Conservation (phyloP, 495 filamentous ascomycete species). For the Xylaria scruposa region DNA sequence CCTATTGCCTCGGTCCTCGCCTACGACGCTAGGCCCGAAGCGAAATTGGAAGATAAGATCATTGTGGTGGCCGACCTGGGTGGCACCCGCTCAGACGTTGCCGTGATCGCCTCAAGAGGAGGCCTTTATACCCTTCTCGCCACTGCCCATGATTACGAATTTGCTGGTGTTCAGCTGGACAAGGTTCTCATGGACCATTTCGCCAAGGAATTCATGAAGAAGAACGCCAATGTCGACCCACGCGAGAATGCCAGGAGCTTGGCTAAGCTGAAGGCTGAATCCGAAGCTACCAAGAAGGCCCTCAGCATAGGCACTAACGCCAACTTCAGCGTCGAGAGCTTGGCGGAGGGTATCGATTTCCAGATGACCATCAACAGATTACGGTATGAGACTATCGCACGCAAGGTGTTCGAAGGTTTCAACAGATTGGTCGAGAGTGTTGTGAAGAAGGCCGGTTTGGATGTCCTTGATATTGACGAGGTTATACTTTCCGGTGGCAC, state of each 20-base stretch:
- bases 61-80: constrained; percentile 92
- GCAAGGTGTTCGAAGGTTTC: constrained; percentile 85
- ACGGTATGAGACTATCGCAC: constrained; percentile 87
- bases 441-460: constrained; percentile 89
- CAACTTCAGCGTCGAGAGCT: constrained; percentile 85
- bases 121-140: constrained; percentile 97
- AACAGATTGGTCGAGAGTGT: constrained; percentile 81
- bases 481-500: constrained; percentile 92
- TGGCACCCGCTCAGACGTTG: constrained; percentile 89
- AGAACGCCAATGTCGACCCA: constrained; percentile 85
- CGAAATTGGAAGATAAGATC: constrained; percentile 79
- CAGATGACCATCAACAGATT: constrained; percentile 88
- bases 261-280: constrained; percentile 91
- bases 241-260: constrained; percentile 78
- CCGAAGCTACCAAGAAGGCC: constrained; percentile 88
- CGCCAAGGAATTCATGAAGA: constrained; percentile 96
- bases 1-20: constrained; percentile 91
- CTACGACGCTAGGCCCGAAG: constrained; percentile 86
- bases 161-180: constrained; percentile 81
- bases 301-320: constrained; percentile 87
- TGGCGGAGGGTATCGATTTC: constrained; percentile 89
- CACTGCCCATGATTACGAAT: constrained; percentile 93
- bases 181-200: constrained; percentile 93
- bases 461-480: constrained; percentile 92
- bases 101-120: constrained; percentile 86